These are phyloP conservation scores for Angophora floribunda DNA, from an alignment of 345 rosid species.

Conservation along the genomic window DNA sequence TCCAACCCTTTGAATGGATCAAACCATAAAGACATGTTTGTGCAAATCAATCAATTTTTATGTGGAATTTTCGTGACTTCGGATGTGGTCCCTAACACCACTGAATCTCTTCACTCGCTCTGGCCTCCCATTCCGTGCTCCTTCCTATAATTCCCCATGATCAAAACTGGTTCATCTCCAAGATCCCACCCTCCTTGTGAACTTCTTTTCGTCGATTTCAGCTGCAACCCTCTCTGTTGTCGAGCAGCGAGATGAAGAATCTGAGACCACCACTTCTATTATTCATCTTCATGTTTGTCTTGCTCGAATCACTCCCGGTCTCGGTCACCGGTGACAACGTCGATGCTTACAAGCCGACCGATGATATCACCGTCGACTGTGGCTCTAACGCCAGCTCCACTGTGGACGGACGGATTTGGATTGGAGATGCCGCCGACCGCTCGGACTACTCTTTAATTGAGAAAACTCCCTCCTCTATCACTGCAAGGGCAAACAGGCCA, in stretches of 20 bases:
- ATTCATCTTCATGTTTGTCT: neutral
- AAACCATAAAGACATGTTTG: neutral
- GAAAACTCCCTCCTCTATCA: neutral
- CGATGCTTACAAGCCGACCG: neutral
- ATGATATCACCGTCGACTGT: neutral
- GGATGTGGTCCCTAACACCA: neutral
- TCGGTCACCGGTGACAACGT: neutral
- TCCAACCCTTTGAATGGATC: neutral
- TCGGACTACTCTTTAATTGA: neutral
- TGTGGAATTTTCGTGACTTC: neutral
- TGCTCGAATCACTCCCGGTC: neutral
- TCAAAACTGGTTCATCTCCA: too few species aligned
- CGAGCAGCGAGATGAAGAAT: neutral
- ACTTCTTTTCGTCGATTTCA: too few species aligned
- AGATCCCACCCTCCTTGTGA: too few species aligned
- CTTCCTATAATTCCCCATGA: too few species aligned
- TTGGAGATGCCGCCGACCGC: neutral
- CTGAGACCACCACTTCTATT: neutral
- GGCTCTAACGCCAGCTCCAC: neutral
- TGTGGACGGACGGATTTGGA: neutral
- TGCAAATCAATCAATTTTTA: neutral
- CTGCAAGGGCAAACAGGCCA: neutral
- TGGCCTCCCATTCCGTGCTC: too few species aligned
- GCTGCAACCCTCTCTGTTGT: too few species aligned
- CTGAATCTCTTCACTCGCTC: too few species aligned